Base-by-base conservation (phyloP, 2,329 filamentous ascomycete species). In the Lasiodiplodia sp. region DNA sequence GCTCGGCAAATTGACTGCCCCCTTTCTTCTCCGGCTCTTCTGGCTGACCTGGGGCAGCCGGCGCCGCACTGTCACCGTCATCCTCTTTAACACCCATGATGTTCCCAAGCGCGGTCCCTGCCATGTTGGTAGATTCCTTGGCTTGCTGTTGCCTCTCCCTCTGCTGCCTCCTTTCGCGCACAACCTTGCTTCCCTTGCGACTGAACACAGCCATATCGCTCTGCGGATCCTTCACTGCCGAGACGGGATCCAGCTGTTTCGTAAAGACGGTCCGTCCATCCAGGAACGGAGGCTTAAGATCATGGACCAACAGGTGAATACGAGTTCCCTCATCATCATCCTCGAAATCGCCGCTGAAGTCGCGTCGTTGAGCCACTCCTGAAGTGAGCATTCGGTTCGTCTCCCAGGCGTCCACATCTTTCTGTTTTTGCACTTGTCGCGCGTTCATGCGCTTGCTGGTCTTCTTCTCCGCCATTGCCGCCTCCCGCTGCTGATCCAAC, bases 181-280 rank as follows among this genome's bases (percentile, higher is more conserved):
- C 96, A 2, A 97, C 94, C 74, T 90, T 92, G 77, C 95, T 98
- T 0, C 96, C 96, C 78, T 97, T 97, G 53, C 95, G 88, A 81
- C 94, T 97, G 75, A 98, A 98, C 1, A 99, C 94, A 1, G 96
- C 96, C 96, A 99, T 97, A 76, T 99, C 96, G 77, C 96, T 99
- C 80, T 98, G 95, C 31, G 92, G 90, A 78, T 99, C 96, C 65
- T 92, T 88, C 16, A 99, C 92, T 0, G 96, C 96, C 0, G 95
- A 93, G 0, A 99, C 92, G 0, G 96, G 96, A 69, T 99, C 96
- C 25, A 98, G 80, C 79, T 99, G 96, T 80, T 97, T 98, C 3
- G 96, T 99, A 78, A 99, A 99, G 68, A 99, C 92, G 23, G 91
- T 98, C 74, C 94, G 90, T 28, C 96, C 96, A 81, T 99, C 95